phyloP scores from a whole-genome alignment of 179 eudicot genomes.

The Actinidia polygama region DNA sequence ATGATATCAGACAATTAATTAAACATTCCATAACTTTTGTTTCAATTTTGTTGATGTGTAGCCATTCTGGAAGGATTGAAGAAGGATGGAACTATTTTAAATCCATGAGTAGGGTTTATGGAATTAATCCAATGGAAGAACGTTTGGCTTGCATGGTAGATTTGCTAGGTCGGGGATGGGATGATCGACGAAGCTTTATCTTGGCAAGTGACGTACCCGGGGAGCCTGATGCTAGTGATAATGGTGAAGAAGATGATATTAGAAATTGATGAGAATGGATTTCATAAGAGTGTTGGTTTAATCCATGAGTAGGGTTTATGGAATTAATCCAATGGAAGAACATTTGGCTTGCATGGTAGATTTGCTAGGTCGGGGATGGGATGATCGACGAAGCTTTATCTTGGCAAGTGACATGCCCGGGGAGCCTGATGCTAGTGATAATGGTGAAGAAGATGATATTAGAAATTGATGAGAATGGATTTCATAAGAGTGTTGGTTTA shows the following conservation, averaged over 20 bases:
- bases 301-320: slow-evolving; percentile 17
- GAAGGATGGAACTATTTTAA: slow-evolving; percentile 28
- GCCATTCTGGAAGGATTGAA: slow-evolving; percentile 26
- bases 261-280: slow-evolving; percentile 18
- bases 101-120: slow-evolving; percentile 17
- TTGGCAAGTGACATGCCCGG: slow-evolving; percentile 15
- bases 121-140: slow-evolving; percentile 15
- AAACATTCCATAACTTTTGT: slow-evolving; percentile 23
- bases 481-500: slow-evolving; percentile 22
- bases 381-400: slow-evolving; percentile 17
- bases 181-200: slow-evolving; percentile 17
- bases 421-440: slow-evolving; percentile 19
- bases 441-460: slow-evolving; percentile 29
- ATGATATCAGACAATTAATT: slow-evolving; percentile 19
- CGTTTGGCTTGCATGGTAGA: slow-evolving; percentile 27
- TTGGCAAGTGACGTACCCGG: slow-evolving; percentile 11
- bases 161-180: slow-evolving; percentile 21
- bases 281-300: slow-evolving; percentile 22
- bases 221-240: slow-evolving; percentile 19
- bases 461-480: slow-evolving; percentile 18
- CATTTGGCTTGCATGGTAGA: slow-evolving; percentile 28
- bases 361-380: slow-evolving; percentile 21
- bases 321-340: slow-evolving; percentile 15
- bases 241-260: slow-evolving; percentile 29
- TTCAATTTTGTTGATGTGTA: slow-evolving; percentile 24